These are phyloP conservation scores for Hanseniaspora thailandica DNA, from an alignment of 805 yeast genomes.

Conservation along the genomic window DNA sequence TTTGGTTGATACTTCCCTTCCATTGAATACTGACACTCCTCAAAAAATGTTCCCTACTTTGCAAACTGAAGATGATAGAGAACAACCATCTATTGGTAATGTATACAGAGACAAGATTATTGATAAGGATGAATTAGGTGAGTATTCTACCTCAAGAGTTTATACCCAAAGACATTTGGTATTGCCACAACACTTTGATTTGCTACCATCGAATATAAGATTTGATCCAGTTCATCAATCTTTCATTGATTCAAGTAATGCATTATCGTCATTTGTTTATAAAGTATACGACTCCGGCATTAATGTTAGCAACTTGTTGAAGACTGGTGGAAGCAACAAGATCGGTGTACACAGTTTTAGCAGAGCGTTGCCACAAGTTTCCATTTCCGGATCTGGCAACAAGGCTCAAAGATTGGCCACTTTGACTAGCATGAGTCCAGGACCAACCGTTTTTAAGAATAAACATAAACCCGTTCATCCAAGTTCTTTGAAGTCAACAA, in stretches of 20 bases:
- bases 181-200: slow-evolving; percentile 31
- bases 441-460: background rate
- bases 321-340: background rate
- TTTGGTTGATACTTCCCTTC: slow-evolving; percentile 61
- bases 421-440: background rate
- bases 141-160: slow-evolving; percentile 41
- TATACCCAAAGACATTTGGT: slow-evolving; percentile 35
- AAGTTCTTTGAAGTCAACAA: background rate
- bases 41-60: slow-evolving; percentile 71
- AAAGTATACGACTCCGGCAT: slow-evolving; percentile 7
- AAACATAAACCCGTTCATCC: background rate
- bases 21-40: slow-evolving; percentile 61
- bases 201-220: slow-evolving; percentile 27
- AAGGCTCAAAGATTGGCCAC: slow-evolving; percentile 9
- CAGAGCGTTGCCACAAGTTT: background rate
- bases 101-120: slow-evolving; percentile 69
- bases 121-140: slow-evolving; percentile 74
- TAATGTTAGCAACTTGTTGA: background rate
- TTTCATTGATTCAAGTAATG: slow-evolving; percentile 19
- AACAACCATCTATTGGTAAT: slow-evolving; percentile 71
- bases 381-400: background rate
- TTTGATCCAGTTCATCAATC: slow-evolving; percentile 28
- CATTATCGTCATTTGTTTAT: background rate
- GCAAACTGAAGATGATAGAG: slow-evolving; percentile 33
- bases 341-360: background rate